Percentiles rank a stretch among this genome's conserved stretches.
Conservation (phyloP, 2,329 filamentous ascomycete genomes). For the Trichoderma endophyticum region DNA sequence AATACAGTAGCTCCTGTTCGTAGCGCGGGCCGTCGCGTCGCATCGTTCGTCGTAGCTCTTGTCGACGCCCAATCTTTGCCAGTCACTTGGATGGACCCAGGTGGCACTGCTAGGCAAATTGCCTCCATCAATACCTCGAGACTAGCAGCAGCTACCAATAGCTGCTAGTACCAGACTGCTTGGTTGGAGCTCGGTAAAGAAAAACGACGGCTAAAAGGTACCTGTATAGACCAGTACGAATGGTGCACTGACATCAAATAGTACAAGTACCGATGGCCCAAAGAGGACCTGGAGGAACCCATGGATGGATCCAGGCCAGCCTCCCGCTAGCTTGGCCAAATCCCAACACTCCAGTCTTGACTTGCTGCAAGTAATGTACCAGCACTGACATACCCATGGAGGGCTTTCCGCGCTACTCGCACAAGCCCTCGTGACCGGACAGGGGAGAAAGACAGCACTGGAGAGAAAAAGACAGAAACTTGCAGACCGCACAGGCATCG, state of each 20-base stretch:
- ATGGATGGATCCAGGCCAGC: background rate
- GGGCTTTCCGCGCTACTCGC: background rate
- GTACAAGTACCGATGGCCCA: background rate
- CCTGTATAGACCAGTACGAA: background rate
- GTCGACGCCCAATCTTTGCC: background rate
- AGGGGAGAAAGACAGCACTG: background rate
- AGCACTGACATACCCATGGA: background rate
- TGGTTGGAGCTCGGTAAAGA: background rate
- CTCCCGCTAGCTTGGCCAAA: background rate
- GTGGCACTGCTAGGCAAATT: background rate
- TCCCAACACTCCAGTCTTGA: background rate
- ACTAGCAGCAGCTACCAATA: background rate
- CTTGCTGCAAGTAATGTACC: background rate
- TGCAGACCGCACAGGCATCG: background rate
- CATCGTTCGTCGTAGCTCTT: background rate
- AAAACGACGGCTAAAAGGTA: background rate
- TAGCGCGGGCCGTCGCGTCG: slow-evolving; percentile 15
- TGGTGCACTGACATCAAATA: background rate
- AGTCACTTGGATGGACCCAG: background rate
- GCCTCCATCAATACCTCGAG: background rate
- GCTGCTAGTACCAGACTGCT: background rate
- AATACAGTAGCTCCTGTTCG: background rate
- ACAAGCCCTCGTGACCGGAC: background rate
- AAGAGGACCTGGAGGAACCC: background rate
- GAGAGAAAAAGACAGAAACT: background rate